Evolutionary conservation across 257 asterid genomes (phyloP), one percentile per base, ranked within the genome.

Genomic region (Apocynum venetum): DNA sequence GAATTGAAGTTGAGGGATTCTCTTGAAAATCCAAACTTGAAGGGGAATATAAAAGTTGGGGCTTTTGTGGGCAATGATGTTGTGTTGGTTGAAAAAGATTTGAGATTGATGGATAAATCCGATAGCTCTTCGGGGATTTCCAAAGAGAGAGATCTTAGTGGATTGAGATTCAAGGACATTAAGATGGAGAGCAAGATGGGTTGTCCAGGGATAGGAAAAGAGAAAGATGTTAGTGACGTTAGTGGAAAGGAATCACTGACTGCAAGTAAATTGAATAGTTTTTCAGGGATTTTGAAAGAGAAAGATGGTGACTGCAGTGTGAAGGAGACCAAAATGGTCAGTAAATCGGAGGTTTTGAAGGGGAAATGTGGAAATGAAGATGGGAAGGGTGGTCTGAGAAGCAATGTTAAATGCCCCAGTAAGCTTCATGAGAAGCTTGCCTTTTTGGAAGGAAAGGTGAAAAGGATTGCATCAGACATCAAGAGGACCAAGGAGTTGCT

Each of bases 341-440:
- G 61, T 57, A 88, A 74, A 84, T 85, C 80, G 0, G 74, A 79
- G 71, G 41, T 72, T 51, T 72, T 79, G 14, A 80, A 77, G 79
- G 89, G 77, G 77, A 85, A 81, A 76, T 70, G 84, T 38, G 82
- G 72, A 36, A 79, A n/a, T 74, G 86, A 72, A 40, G 81, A 74
- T 76, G 78, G 80, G 41, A 73, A 65, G 72, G 48, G 72, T 51
- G 43, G 75, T 41, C 25, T 15, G 31, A 38, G 82, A 70, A 75
- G 56, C 41, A 84, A 78, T 66, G 76, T 46, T 36, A 89, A 89
- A 84, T 83, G 87, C 72, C 88, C 89, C 0, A 91, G 93, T 79
- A 88, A 91, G 82, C 85, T 92, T 55, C 95, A 87, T 0, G 96
- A 91, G 78, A 92, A 92, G 85, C 97, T 92, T 77, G 95, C 96